Conservation (phyloP, 2,329 filamentous ascomycete species). For the Pseudopyricularia cyperi region DNA sequence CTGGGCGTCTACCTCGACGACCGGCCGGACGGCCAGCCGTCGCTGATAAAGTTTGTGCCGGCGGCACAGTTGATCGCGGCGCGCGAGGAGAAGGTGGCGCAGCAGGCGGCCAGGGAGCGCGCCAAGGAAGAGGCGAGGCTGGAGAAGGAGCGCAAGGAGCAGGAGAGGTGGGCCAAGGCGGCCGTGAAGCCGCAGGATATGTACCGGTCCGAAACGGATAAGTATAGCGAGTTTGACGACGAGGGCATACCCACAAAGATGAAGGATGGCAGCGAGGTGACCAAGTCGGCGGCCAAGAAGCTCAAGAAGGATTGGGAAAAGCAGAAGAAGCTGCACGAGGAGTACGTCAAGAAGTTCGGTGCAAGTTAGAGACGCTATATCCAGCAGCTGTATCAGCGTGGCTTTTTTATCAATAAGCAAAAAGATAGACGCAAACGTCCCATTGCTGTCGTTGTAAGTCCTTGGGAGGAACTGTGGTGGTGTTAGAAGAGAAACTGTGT, state of each 20-base stretch:
- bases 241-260: slow-evolving; percentile 71
- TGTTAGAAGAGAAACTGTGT: no score
- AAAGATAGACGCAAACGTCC: no score
- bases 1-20: slow-evolving; percentile 84
- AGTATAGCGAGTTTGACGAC: slow-evolving; percentile 66
- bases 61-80: slow-evolving; percentile 39
- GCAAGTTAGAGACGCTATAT: neutral
- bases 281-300: slow-evolving; percentile 71
- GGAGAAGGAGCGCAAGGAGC: slow-evolving; percentile 32
- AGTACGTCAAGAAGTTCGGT: slow-evolving; percentile 29
- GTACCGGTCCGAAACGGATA: slow-evolving; percentile 37
- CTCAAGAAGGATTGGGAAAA: slow-evolving; percentile 79
- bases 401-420: no score
- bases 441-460: no score
- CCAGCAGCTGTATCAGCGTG: no score
- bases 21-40: slow-evolving; percentile 47
- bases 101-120: slow-evolving; percentile 45
- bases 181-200: slow-evolving; percentile 40
- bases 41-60: slow-evolving; percentile 57
- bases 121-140: slow-evolving; percentile 42
- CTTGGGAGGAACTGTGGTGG: no score
- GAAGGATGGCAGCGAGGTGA: slow-evolving; percentile 64
- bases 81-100: slow-evolving; percentile 44
- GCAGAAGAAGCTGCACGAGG: slow-evolving; percentile 76
- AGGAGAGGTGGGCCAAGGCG: slow-evolving; percentile 41